Base-by-base conservation (phyloP, 78 protist genomes). In the Chrysochromulina parva region DNA sequence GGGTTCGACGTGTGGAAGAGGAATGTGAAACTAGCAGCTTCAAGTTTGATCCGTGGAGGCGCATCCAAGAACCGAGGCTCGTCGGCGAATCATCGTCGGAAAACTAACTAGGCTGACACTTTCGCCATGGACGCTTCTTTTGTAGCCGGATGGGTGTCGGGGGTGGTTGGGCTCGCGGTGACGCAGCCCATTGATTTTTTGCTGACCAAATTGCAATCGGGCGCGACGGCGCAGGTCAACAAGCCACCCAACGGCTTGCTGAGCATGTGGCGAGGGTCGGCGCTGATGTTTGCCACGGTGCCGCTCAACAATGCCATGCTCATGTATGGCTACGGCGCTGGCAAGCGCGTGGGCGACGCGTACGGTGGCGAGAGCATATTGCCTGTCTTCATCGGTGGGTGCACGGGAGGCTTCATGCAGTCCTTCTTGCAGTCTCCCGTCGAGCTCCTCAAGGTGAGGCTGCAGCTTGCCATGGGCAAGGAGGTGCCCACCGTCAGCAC, bases 251-350 rank as follows among this genome's bases (percentile, higher is more conserved):
- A 4, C 84, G 47, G n/a, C 47, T 19, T 53, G 48, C 24, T 26
- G 19, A 62, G 48, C 19, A 20, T 28, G 13, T 78, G 86, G 86
- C 86, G 86, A 3, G 86, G 86, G 17, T 28, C 20, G 14, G 47
- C 20, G 2, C 86, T 62, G 48, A 58, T 78, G 16, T n/a, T 53
- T 10, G 0, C 9, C 47, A 28, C 14, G 48, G 16, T 38, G 62
- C 86, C 86, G 17, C 2, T 78, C n/a, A 53, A 78, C 58, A 78
- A 78, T 47, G 86, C 86, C n/a, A n/a, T 78, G n/a, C 47, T 78
- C 62, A 53, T 78, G 48, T 3, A 5, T 16, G 86, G 86, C 19
- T 78, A 78, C 60, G 86, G 86, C 62, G 7, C n/a, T 17, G 86
- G 86, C 50, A 22, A 53, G 50, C 55, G 86, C 55, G 6, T 20